Evolutionary conservation across 768 basidiomycete genomes (phyloP), one percentile per base, ranked within the genome.

Genomic region (Leccinum barrowsii): DNA sequence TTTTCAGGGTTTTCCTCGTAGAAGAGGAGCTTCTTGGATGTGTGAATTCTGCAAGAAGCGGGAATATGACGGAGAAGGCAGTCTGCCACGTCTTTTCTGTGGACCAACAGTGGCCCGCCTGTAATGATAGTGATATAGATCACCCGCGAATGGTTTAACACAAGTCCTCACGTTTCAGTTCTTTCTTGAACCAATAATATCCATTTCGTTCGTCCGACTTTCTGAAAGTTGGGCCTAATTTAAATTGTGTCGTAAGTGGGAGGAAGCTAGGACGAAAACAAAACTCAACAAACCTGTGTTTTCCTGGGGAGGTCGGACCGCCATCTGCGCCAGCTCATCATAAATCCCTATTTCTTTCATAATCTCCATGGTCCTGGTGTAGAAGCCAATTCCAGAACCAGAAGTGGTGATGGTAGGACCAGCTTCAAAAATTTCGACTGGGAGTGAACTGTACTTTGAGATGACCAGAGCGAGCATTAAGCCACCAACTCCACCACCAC

Each of bases 371-470:
- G 63, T 70, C 75, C 83, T 78, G n/a, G 76, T 75, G 63, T 76
- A 84, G 11, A 85, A 60, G 2, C 67, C 71, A 46, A 82, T 74
- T 2, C 80, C 80, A n/a, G 79, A 79, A 6, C 80, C 80, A 53
- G 78, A 67, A 34, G 78, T 76, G 3, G 73, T 71, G 40, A 82
- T 71, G 19, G 65, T 63, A 0, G 74, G 61, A 2, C 78, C 69
- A 7, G 75, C 70, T 55, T 82, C 80, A 59, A 78, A 81, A 15
- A 81, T 58, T 15, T 75, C 72, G 5, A 81, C 68, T 0, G 74
- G 67, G 13, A 74, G 59, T 1, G 59, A 63, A 50, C 59, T 57
- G 47, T 66, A 57, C 44, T 70, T 68, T 1, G 61, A 62, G 21
- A 77, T 56, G 0, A 72, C 68, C 28, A 71, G 55, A 1, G 76